These are phyloP conservation scores for Tephrocybe sp. DNA, from an alignment of 768 basidiomycete species.

Conservation along the genomic window DNA sequence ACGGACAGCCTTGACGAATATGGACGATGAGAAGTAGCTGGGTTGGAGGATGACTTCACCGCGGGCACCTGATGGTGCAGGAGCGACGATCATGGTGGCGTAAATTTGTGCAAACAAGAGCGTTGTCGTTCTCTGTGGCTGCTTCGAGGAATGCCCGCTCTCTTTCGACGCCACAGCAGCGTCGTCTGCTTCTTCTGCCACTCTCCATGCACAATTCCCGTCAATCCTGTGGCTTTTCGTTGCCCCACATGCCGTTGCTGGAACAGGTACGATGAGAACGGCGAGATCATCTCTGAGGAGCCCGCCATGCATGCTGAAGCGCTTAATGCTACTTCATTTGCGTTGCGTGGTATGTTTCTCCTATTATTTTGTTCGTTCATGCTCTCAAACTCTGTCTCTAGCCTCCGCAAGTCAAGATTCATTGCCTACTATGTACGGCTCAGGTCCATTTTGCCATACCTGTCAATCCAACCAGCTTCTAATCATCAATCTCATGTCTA, in stretches of 20 bases:
- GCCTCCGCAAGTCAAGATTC: constrained; percentile 70
- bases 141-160: constrained; percentile 27
- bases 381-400: constrained; percentile 21
- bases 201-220: constrained; percentile 36
- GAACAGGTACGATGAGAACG: constrained; percentile 70
- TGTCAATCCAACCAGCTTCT: constrained; percentile 95
- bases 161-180: constrained; percentile 53
- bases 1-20: constrained; percentile 63
- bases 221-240: constrained; percentile 55
- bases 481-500: constrained; percentile 80
- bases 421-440: constrained; percentile 58
- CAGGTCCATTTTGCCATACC: constrained; percentile 75
- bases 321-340: constrained; percentile 68
- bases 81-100: constrained; percentile 38
- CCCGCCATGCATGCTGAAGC: constrained; percentile 85
- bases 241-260: constrained; percentile 68
- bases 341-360: constrained; percentile 57
- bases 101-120: constrained; percentile 11
- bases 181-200: constrained; percentile 75
- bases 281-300: constrained; percentile 81
- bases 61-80: constrained; percentile 55
- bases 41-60: constrained; percentile 70
- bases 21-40: constrained; percentile 73
- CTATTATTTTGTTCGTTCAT: neutral
- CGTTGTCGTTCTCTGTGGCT: neutral